These are phyloP conservation scores for Actinidia arguta DNA, from an alignment of 179 eudicot genomes.

Conservation along the genomic window DNA sequence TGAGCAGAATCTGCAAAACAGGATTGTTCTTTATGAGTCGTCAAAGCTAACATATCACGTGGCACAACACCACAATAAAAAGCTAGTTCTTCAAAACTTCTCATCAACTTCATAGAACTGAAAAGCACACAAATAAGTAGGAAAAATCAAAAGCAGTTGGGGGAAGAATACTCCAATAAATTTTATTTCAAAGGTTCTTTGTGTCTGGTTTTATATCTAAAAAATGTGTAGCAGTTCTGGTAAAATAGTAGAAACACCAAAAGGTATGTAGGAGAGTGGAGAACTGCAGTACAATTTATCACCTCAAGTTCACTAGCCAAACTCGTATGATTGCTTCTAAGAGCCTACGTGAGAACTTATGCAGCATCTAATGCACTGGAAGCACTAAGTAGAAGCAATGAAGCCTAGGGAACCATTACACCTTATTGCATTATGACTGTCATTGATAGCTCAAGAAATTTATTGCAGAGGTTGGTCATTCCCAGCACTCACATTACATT, in stretches of 20 bases:
- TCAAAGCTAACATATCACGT: no score
- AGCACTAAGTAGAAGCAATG: conserved; percentile 96
- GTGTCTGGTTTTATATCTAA: not conserved
- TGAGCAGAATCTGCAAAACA: conserved; percentile 73
- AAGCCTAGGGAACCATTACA: conserved; percentile 79
- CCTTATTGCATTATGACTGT: conserved; percentile 78
- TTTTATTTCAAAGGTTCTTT: not conserved
- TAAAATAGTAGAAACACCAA: not conserved
- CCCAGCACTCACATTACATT: conserved; percentile 64
- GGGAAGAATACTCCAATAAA: not conserved
- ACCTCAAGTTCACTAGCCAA: conserved; percentile 99
- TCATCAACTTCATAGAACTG: not conserved
- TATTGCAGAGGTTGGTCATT: conserved; percentile 76
- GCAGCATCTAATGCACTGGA: conserved; percentile 99
- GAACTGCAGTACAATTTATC: conserved; percentile 11
- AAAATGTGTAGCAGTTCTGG: not conserved
- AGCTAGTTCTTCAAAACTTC: not conserved
- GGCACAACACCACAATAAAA: not conserved
- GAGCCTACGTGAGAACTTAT: conserved; percentile 97
- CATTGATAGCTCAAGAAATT: conserved; percentile 55
- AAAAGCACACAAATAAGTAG: not conserved
- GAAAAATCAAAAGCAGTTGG: not conserved
- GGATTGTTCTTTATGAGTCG: not conserved
- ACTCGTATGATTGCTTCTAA: conserved; percentile 97
- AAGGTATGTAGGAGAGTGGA: not conserved